These are phyloP conservation scores for Sanghuangporus weigelae DNA, from an alignment of 1,284 basidiomycete genomes.

Conservation along the genomic window DNA sequence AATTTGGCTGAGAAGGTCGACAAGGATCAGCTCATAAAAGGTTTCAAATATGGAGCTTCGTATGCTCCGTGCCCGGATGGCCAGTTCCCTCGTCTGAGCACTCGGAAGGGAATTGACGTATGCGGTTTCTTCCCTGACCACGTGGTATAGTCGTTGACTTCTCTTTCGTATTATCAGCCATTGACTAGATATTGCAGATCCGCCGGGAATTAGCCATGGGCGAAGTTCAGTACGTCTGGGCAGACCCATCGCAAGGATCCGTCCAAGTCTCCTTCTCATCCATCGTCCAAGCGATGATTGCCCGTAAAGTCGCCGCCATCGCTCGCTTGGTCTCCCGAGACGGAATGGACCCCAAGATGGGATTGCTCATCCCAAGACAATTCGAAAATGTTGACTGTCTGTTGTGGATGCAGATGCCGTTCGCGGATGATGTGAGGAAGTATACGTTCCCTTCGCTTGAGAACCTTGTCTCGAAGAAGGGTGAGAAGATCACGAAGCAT, in stretches of 20 bases:
- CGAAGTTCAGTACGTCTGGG: constrained; percentile 87
- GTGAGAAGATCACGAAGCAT: constrained; percentile 70
- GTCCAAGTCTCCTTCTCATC: constrained; percentile 85
- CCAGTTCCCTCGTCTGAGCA: constrained; percentile 65
- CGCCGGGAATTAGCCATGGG: constrained; percentile 79
- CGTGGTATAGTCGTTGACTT: constrained; percentile 38
- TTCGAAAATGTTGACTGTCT: constrained; percentile 73
- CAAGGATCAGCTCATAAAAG: constrained; percentile 71
- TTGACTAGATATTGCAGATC: constrained; percentile 42
- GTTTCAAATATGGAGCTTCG: constrained; percentile 90
- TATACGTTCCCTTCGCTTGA: constrained; percentile 85
- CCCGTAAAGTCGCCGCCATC: constrained; percentile 66
- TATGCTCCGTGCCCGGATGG: constrained; percentile 83
- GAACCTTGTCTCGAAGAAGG: constrained; percentile 70
- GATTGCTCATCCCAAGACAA: constrained; percentile 59
- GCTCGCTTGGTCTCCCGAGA: constrained; percentile 76
- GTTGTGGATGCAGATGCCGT: constrained; percentile 86
- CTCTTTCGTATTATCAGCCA: neutral
- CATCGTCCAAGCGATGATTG: constrained; percentile 76
- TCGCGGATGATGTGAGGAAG: constrained; percentile 87
- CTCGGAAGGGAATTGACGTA: constrained; percentile 82
- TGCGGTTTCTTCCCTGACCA: constrained; percentile 73
- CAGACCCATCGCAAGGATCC: constrained; percentile 57
- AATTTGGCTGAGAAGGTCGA: constrained; percentile 47
- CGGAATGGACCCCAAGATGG: constrained; percentile 80